phyloP scores from a whole-genome alignment of 192 early-diverging fungal genomes.

The Coemansia sp. region DNA sequence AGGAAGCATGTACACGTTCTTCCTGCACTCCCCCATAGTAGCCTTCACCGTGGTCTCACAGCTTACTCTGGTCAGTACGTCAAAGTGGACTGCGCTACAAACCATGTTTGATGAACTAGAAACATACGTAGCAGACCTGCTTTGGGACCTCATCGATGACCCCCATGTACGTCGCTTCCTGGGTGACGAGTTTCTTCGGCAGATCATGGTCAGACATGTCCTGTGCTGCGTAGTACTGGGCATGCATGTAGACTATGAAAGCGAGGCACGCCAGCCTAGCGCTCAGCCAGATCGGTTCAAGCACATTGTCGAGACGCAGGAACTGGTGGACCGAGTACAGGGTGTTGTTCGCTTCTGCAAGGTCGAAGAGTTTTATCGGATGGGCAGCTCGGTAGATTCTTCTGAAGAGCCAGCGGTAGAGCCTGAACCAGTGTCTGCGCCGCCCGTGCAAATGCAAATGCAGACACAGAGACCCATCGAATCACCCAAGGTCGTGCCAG shows the following conservation, averaged over 20 bases:
- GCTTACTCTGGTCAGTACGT: conserved; percentile 11
- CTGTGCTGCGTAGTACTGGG: conserved; percentile 66
- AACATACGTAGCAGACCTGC: conserved; percentile 19
- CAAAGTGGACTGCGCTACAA: conserved; percentile 23
- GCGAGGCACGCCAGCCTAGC: conserved; percentile 26
- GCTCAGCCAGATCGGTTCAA: conserved; percentile 27
- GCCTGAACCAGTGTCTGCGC: no score
- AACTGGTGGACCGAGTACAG: conserved; percentile 16
- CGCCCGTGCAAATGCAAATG: no score
- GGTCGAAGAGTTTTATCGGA: conserved; percentile 23
- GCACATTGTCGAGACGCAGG: conserved; percentile 5
- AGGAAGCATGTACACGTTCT: conserved; percentile 92
- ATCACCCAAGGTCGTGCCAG: not conserved
- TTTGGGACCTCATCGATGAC: conserved; percentile 3
- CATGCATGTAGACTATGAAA: conserved; percentile 53
- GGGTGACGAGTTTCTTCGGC: conserved; percentile 88
- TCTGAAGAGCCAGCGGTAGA: no score
- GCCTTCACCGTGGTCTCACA: conserved; percentile 72
- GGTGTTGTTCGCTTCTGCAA: conserved; percentile 21
- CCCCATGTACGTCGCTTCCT: conserved; percentile 64
- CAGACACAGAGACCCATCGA: no score
- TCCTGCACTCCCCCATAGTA: conserved; percentile 85
- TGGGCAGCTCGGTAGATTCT: no score
- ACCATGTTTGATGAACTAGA: conserved; percentile 25
- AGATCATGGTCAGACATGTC: conserved; percentile 83